phyloP scores from a whole-genome alignment of 306 rosid species.

The Cucurbita pepo region DNA sequence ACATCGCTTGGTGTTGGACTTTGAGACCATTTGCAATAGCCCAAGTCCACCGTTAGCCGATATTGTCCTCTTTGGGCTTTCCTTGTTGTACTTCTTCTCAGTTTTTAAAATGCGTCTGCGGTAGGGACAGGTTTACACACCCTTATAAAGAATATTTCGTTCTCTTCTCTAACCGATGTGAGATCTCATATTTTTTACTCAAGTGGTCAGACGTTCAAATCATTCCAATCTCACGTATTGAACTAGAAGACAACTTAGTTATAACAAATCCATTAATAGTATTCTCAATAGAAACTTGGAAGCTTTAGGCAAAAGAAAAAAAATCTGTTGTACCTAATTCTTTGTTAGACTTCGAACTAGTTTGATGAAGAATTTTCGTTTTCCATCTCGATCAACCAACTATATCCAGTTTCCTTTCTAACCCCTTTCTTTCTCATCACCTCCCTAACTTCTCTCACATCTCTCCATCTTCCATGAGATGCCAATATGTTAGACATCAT shows the following conservation, averaged over 20 bases:
- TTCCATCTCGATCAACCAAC: constrained; percentile 34
- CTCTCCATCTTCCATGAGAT: constrained; percentile 48
- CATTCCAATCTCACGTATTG: background rate
- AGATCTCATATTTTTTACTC: too few relatives aligned
- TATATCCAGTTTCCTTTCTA: constrained; percentile 43
- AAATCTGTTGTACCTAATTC: background rate
- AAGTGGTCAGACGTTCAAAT: too few relatives aligned
- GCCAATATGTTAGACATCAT: constrained; percentile 48
- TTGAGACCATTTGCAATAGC: too few relatives aligned
- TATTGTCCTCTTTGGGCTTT: too few relatives aligned
- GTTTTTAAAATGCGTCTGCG: accelerated
- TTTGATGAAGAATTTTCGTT: constrained; percentile 9
- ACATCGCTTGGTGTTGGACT: too few relatives aligned
- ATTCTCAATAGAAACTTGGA: background rate
- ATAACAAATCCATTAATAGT: background rate
- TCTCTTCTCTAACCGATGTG: too few relatives aligned
- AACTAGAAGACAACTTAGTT: background rate
- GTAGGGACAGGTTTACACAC: too few relatives aligned
- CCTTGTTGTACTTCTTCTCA: too few relatives aligned
- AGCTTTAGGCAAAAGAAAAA: background rate
- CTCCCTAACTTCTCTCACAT: constrained; percentile 34
- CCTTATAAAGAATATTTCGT: too few relatives aligned
- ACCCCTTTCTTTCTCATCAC: constrained; percentile 31
- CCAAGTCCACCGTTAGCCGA: too few relatives aligned
- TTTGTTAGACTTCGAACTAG: background rate